Base-by-base conservation (phyloP, 2,329 filamentous ascomycete species). In the Arthrobotrys sinensis region DNA sequence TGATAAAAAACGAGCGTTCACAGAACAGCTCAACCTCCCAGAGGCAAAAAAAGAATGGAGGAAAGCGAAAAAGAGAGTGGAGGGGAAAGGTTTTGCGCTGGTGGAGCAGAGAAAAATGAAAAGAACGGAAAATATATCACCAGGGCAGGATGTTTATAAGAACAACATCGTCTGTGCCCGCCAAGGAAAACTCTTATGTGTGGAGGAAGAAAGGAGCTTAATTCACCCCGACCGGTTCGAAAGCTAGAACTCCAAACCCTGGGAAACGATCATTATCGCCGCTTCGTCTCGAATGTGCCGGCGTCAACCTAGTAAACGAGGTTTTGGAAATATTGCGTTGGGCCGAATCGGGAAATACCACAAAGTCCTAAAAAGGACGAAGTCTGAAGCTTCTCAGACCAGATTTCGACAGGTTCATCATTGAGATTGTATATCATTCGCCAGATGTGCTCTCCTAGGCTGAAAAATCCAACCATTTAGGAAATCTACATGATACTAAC, bases 11-110 rank as follows among this genome's bases (percentile, higher is more conserved):
- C 50, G 73, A 77, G 73, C 57, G 73, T 77, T 77, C 73, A 71
- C 73, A 65, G 73, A 77, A 77, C 73, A 55, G 55, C 73, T 77
- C 73, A 66, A 71, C 73, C 73, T 77, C 73, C 50, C 73, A 77
- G 73, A 77, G 73, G 73, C 38, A 43, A 67, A 60, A 60, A 71
- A 45, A 34, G 55, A 67, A 24, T 4, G 24, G 24, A 28, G 28
- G 64, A 76, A 55, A 19, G 53, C 34, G 48, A 34, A 34, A 45
- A 71, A 36, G 53, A 55, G 50, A 36, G 32, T 32, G 48, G 45
- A 24, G 38, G 38, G 64, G 57, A 65, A 71, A 62, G 48, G 73
- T 62, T 77, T 70, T 70, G 73, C 60, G 73, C 16, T 77, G 73
- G 55, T 70, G 57, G 73, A 77, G 66, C 36, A 38, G 36, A 10